phyloP scores from a whole-genome alignment of 2,329 filamentous ascomycete genomes.

The Claviceps quebecensis region DNA sequence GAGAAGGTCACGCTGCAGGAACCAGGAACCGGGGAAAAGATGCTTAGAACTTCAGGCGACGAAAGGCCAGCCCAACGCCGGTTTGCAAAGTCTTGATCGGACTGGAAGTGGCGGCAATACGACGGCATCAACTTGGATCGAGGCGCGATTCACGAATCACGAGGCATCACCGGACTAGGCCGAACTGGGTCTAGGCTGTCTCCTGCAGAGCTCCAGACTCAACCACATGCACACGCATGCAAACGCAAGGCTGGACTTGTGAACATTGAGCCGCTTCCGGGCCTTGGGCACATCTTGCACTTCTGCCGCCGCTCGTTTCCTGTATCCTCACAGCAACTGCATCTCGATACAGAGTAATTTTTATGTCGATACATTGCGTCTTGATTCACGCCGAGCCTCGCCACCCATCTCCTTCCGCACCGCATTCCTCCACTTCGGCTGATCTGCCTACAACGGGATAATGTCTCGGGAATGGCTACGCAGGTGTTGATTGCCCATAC shows the following conservation, averaged over 20 bases:
- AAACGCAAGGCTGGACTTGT: neutral
- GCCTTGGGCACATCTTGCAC: neutral
- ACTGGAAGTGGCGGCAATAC: neutral
- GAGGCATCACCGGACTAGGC: neutral
- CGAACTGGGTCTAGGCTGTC: neutral
- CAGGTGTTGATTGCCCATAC: constrained; percentile 87
- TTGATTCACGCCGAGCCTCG: neutral
- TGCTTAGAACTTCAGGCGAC: neutral
- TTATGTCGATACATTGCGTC: neutral
- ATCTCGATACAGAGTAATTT: neutral
- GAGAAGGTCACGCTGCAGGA: constrained; percentile 2
- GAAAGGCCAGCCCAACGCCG: neutral
- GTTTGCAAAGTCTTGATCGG: neutral
- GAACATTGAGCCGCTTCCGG: neutral
- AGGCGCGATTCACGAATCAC: neutral
- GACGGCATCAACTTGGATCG: neutral
- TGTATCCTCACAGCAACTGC: neutral
- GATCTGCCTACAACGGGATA: constrained; percentile 19
- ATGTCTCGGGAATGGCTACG: constrained; percentile 64
- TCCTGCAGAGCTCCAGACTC: neutral
- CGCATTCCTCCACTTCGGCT: constrained; percentile 1
- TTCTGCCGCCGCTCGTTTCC: neutral
- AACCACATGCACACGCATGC: neutral
- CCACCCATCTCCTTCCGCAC: neutral
- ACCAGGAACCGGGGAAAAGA: neutral